Percentiles rank a stretch among this genome's conserved stretches.
Conservation (phyloP, 176 grass and related monocot genomes). For the Tillandsia fasciculata region DNA sequence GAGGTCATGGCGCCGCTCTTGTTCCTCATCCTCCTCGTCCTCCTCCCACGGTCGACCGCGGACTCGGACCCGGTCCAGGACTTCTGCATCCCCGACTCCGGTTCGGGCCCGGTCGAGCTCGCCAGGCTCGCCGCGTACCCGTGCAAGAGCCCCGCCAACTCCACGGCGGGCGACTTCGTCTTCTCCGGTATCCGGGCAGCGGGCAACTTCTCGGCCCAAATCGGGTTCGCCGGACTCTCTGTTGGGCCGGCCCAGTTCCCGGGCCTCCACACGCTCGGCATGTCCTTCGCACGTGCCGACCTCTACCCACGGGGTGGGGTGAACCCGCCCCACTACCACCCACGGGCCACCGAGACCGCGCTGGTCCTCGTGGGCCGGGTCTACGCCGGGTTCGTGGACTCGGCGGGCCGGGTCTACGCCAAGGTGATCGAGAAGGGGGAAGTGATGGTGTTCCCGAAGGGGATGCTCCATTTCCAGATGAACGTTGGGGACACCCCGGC, state of each 20-base stretch:
- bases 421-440: conserved; percentile 61
- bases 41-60: conserved; percentile 10
- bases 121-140: conserved; percentile 31
- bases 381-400: conserved; percentile 68
- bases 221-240: conserved; percentile 55
- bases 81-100: conserved; percentile 76
- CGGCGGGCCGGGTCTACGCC: conserved; percentile 47
- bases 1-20: background rate
- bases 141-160: conserved; percentile 49
- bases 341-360: conserved; percentile 73
- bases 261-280: conserved; percentile 56
- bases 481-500: conserved; percentile 58
- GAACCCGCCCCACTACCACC: conserved; percentile 78
- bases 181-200: conserved; percentile 43
- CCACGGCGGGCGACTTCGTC: conserved; percentile 52
- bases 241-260: conserved; percentile 55
- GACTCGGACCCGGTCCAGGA: conserved; percentile 62
- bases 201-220: conserved; percentile 48
- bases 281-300: conserved; percentile 79
- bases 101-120: conserved; percentile 28
- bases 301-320: conserved; percentile 42
- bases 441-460: conserved; percentile 72
- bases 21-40: conserved; percentile 27
- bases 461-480: conserved; percentile 78
- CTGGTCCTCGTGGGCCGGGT: conserved; percentile 54